Evolutionary conservation across 1,284 basidiomycete genomes (phyloP).

Genomic region (Apiotrichum domesticum): DNA sequence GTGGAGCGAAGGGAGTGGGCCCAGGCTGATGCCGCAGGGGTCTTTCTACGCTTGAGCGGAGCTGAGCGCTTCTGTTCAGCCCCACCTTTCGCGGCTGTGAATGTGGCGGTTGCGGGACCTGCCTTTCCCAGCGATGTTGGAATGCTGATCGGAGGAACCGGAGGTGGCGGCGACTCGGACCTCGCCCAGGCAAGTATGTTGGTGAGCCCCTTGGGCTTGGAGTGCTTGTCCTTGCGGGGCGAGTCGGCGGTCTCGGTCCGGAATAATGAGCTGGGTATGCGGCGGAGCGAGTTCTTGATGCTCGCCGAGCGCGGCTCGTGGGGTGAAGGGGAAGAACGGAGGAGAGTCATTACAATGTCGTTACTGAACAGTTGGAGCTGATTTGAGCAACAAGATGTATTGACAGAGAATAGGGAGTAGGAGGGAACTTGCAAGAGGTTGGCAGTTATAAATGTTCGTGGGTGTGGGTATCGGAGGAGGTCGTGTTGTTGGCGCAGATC

Average conservation of each 20-base stretch:
- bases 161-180: not conserved
- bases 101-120: too few relatives aligned
- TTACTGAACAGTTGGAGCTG: not conserved
- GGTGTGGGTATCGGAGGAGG: too few relatives aligned
- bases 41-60: not conserved
- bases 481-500: too few relatives aligned
- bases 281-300: not conserved
- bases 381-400: not conserved
- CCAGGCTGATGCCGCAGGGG: not conserved
- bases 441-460: too few relatives aligned
- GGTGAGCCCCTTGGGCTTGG: constrained; percentile 29
- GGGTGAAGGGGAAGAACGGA: not conserved
- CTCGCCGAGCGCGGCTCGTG: not conserved
- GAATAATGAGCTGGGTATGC: constrained; percentile 4
- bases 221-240: constrained; percentile 6
- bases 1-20: constrained; percentile 5
- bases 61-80: not conserved
- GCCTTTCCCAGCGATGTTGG: too few relatives aligned
- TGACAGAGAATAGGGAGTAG: not conserved
- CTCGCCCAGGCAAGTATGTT: constrained; percentile 31
- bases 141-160: not conserved
- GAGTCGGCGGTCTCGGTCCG: constrained; percentile 1
- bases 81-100: too few relatives aligned
- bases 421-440: not conserved
- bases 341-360: not conserved